Base-by-base conservation (phyloP, 495 filamentous ascomycete genomes). In the Talaromyces ruber region DNA sequence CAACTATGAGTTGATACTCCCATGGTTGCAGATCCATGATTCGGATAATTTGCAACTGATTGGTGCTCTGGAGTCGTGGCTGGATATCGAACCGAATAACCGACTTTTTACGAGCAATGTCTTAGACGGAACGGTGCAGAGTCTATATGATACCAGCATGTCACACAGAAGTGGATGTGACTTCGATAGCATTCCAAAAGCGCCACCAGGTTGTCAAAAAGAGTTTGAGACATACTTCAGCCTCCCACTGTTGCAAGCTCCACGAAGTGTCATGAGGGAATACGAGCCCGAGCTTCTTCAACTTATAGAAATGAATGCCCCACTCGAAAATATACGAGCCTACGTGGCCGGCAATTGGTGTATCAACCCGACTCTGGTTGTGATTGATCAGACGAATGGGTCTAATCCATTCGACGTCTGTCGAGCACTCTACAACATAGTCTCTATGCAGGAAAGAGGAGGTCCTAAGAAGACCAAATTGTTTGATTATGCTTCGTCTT, bases 401-500 rank as follows among this genome's bases (percentile, higher is more conserved):
- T 29, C 24, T 0, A 39, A 50, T 26, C 59, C 59, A 14, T 60
- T 60, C 21, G 59, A 51, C 14, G 16, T 51, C 18, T 60, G 43
- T 25, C 59, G 43, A n/a, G 28, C 37, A 11, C 26, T 60, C 4
- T 51, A 52, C 43, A 30, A 32, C n/a, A 34, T 60, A 22, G 37
- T 60, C 16, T 51, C 39, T 32, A 30, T 60, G 16, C 59, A 60
- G 30, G 59, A 60, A 59, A 43, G 43, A 21, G 59, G 59, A 21
- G 59, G 59, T 2, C 59, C 59, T 18, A 34, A 34, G 43, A 60
- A 60, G 8, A 60, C 26, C 12, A 60, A 60, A 6, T 18, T 60
- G 43, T 60, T 60, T 6, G 59, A 60, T 7, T 47, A 60, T 51
- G 43, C 43, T 2, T 50, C 59, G 4, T 51, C 43, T 24, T 60